A percentile compares a stretch with the other conserved stretches of the same genome.
Conservation (phyloP, 805 yeast genomes). For the Maudiozyma serrabonitensis region DNA sequence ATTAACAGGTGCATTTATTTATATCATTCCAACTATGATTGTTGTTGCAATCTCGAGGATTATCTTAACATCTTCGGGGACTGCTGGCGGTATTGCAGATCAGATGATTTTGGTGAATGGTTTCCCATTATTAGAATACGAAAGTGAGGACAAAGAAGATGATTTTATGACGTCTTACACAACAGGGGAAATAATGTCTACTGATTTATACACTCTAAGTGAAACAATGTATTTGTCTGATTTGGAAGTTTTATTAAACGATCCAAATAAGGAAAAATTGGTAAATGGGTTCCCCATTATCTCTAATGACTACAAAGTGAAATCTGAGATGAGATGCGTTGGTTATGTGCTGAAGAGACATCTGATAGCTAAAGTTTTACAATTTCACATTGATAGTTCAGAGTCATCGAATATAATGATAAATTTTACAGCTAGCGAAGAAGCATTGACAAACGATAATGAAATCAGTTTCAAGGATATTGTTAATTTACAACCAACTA, state of each 20-base stretch:
- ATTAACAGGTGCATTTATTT: slow-evolving; percentile 86
- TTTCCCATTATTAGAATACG: slow-evolving; percentile 62
- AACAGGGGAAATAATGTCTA: slow-evolving; percentile 57
- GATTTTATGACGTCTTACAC: slow-evolving; percentile 38
- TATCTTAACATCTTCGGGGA: slow-evolving; percentile 68
- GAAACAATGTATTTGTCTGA: slow-evolving; percentile 22
- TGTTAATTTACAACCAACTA: slow-evolving; percentile 48
- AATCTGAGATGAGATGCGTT: slow-evolving; percentile 33
- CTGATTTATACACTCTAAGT: slow-evolving; percentile 18
- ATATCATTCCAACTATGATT: slow-evolving; percentile 92
- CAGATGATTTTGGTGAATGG: slow-evolving; percentile 88
- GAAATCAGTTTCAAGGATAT: slow-evolving; percentile 16
- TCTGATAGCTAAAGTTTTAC: slow-evolving; percentile 16
- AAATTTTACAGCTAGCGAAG: slow-evolving; percentile 4
- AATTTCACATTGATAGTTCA: slow-evolving; percentile 8
- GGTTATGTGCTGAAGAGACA: slow-evolving; percentile 21
- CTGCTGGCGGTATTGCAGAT: slow-evolving; percentile 81
- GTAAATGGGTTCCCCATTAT: slow-evolving; percentile 49
- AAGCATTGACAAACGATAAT: background rate
- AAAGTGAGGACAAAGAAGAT: slow-evolving; percentile 55
- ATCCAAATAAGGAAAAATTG: slow-evolving; percentile 23
- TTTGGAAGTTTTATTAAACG: slow-evolving; percentile 17
- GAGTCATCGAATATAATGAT: slow-evolving; percentile 22
- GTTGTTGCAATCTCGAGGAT: slow-evolving; percentile 81
- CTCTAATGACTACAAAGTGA: slow-evolving; percentile 29